A percentile compares a stretch with the other conserved stretches of the same genome.
phyloP scores from a whole-genome alignment of 2,329 filamentous ascomycete species.

The Penicillium sp. region DNA sequence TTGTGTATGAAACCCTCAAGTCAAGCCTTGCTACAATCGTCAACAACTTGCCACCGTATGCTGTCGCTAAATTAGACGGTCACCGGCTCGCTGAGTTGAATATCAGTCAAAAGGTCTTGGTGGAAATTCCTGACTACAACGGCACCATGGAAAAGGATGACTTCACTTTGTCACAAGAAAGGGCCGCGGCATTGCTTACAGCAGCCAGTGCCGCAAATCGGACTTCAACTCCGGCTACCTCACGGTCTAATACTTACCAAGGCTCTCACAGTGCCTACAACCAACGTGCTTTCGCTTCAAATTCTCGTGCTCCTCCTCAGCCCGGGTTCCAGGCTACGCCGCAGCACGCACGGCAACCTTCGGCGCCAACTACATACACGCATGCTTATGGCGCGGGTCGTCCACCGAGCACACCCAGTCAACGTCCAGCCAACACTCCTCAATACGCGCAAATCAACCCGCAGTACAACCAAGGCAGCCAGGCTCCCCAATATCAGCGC shows the following conservation, averaged over 20 bases:
- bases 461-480: constrained; percentile 36
- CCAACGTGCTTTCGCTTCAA: constrained; percentile 33
- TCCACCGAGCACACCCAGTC: constrained; percentile 36
- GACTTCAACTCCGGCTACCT: constrained; percentile 34
- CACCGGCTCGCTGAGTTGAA: constrained; percentile 80
- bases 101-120: constrained; percentile 73
- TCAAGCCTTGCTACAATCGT: constrained; percentile 72
- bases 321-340: constrained; percentile 30
- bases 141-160: constrained; percentile 85
- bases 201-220: constrained; percentile 32
- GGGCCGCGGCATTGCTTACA: constrained; percentile 33
- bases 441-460: constrained; percentile 35
- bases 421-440: constrained; percentile 37
- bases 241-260: constrained; percentile 33
- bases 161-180: constrained; percentile 52
- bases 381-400: constrained; percentile 33
- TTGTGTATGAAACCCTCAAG: constrained; percentile 70
- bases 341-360: constrained; percentile 34
- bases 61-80: constrained; percentile 80
- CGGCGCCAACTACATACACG: constrained; percentile 33
- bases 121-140: constrained; percentile 69
- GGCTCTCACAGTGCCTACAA: constrained; percentile 31
- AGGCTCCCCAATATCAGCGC: constrained; percentile 43
- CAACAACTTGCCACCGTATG: constrained; percentile 74
- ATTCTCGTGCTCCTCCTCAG: constrained; percentile 29